Evolutionary conservation across 2,329 filamentous ascomycete genomes (phyloP).

Genomic region (Zasmidium angulare): DNA sequence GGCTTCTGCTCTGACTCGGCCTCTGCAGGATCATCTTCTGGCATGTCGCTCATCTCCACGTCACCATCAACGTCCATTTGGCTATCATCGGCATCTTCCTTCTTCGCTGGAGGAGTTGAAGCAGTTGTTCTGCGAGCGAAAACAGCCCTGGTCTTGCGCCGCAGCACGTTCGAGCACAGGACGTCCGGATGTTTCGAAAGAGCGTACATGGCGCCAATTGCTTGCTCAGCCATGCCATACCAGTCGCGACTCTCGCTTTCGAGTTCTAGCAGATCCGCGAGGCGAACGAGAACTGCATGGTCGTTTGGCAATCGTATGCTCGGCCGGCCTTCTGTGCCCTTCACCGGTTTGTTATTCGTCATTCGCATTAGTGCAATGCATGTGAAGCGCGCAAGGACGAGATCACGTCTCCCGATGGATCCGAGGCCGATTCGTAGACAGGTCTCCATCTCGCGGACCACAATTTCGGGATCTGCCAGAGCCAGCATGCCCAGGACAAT

Average conservation of each 20-base stretch:
- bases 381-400: slow-evolving; percentile 90
- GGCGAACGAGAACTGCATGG: slow-evolving; percentile 77
- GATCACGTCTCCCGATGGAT: slow-evolving; percentile 72
- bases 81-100: slow-evolving; percentile 23
- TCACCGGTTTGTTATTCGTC: slow-evolving; percentile 77
- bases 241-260: slow-evolving; percentile 90
- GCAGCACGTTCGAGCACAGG: slow-evolving; percentile 85
- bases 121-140: slow-evolving; percentile 60
- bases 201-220: slow-evolving; percentile 91
- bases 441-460: slow-evolving; percentile 90
- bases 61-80: slow-evolving; percentile 37
- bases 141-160: slow-evolving; percentile 80
- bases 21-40: slow-evolving; percentile 22
- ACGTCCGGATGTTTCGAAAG: slow-evolving; percentile 92
- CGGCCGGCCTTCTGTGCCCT: slow-evolving; percentile 64
- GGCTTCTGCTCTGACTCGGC: slow-evolving; percentile 23
- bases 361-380: slow-evolving; percentile 91
- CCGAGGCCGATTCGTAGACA: slow-evolving; percentile 91
- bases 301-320: slow-evolving; percentile 84
- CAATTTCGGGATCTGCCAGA: slow-evolving; percentile 86
- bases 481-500: slow-evolving; percentile 97
- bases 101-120: slow-evolving; percentile 27
- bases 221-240: slow-evolving; percentile 90
- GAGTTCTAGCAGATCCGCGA: slow-evolving; percentile 83
- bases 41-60: slow-evolving; percentile 40